These are phyloP conservation scores for Mucor velutinosus DNA, from an alignment of 371 early-diverging fungal genomes.

Conservation along the genomic window DNA sequence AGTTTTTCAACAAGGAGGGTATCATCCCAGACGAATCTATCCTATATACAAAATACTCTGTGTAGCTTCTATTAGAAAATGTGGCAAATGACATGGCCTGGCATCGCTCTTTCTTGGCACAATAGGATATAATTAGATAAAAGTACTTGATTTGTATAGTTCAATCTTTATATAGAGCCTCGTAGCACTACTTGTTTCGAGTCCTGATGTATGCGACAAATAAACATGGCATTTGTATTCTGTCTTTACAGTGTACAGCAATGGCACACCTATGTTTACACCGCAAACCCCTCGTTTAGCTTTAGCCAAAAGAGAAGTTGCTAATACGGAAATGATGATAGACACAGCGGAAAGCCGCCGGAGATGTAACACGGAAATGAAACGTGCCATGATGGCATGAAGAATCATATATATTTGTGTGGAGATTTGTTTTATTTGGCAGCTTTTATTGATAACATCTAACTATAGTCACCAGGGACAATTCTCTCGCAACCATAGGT, in stretches of 20 bases:
- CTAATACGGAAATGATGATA: too few species aligned
- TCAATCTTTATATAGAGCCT: not conserved
- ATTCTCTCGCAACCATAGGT: slow-evolving; percentile 20
- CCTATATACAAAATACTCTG: slow-evolving; percentile 11
- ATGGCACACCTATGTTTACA: not conserved
- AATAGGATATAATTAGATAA: not conserved
- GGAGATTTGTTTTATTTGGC: too few species aligned
- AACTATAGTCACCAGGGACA: slow-evolving; percentile 23
- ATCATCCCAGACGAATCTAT: slow-evolving; percentile 33
- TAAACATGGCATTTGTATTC: not conserved
- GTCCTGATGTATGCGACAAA: not conserved
- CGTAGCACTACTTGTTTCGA: not conserved
- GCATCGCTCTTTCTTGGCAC: not conserved
- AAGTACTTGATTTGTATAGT: not conserved
- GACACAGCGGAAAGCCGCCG: not conserved
- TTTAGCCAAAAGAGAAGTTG: not conserved
- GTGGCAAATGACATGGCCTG: not conserved
- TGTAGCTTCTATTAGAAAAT: not conserved
- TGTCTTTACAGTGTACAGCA: not conserved
- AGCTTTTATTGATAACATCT: not conserved
- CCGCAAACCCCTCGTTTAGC: not conserved
- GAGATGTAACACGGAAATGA: not conserved
- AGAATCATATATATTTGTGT: not conserved
- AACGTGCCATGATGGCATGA: not conserved
- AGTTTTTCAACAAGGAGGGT: slow-evolving; percentile 49